Conservation (phyloP, 2,329 filamentous ascomycete species). For the Neonectria magnoliae region DNA sequence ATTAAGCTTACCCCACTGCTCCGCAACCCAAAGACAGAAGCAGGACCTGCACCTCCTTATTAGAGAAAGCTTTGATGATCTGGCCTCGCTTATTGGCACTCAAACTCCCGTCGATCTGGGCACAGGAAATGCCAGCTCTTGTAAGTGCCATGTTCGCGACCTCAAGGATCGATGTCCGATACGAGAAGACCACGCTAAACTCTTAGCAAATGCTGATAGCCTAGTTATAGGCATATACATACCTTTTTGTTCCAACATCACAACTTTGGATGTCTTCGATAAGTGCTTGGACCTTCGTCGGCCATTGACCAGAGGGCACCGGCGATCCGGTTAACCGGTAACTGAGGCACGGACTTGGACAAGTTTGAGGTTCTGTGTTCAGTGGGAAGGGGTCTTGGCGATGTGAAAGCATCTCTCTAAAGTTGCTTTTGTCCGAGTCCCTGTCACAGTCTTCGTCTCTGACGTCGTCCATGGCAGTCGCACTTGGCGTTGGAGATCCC, state of each 20-base stretch:
- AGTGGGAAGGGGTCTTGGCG: background rate
- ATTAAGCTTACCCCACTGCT: constrained; percentile 10
- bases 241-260: background rate
- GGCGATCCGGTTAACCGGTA: background rate
- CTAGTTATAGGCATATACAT: background rate
- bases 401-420: background rate
- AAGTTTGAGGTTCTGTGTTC: background rate
- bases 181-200: constrained; percentile 3
- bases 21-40: background rate
- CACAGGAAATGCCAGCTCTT: background rate
- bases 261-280: background rate
- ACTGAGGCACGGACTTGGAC: background rate
- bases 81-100: background rate
- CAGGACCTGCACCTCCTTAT: background rate
- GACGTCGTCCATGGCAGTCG: background rate
- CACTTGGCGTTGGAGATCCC: background rate
- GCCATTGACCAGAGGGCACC: background rate
- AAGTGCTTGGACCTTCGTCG: constrained; percentile 2
- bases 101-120: background rate
- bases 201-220: background rate
- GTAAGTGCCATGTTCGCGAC: background rate
- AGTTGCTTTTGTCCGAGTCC: background rate
- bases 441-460: background rate
- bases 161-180: background rate
- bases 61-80: background rate